Conservation (phyloP, 1,284 basidiomycete genomes). For the Apiotrichum veenhuisii region DNA sequence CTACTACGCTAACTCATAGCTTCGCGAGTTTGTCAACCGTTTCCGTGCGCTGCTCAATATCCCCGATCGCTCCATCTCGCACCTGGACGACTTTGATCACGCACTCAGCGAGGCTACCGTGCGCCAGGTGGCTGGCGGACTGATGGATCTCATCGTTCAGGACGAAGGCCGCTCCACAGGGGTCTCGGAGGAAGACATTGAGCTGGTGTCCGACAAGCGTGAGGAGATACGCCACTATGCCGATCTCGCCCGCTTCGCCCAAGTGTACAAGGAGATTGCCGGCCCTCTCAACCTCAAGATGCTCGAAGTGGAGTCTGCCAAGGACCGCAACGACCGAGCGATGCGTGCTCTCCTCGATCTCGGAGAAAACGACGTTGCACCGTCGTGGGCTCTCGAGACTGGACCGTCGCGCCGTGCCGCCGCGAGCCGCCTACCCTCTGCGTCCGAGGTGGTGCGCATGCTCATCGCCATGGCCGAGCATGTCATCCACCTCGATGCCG, state of each 20-base stretch:
- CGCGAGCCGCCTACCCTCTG: slow-evolving; percentile 33
- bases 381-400: slow-evolving; percentile 28
- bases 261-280: slow-evolving; percentile 25
- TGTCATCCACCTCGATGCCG: slow-evolving; percentile 18
- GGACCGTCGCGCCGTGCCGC: slow-evolving; percentile 28
- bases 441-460: slow-evolving; percentile 41
- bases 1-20: slow-evolving; percentile 14
- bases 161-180: not conserved
- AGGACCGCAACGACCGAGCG: slow-evolving; percentile 23
- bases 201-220: slow-evolving; percentile 18
- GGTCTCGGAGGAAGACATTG: not conserved
- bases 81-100: slow-evolving; percentile 44
- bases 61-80: slow-evolving; percentile 33
- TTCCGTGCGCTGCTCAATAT: slow-evolving; percentile 32
- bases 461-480: slow-evolving; percentile 33
- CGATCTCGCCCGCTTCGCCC: slow-evolving; percentile 38
- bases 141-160: slow-evolving; percentile 34
- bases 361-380: slow-evolving; percentile 24
- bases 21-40: slow-evolving; percentile 41
- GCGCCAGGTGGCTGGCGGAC: slow-evolving; percentile 30
- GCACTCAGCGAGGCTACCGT: slow-evolving; percentile 39
- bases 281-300: slow-evolving; percentile 23
- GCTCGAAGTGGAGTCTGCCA: slow-evolving; percentile 13
- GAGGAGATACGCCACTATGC: slow-evolving; percentile 44
- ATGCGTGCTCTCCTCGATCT: slow-evolving; percentile 33